Conservation (phyloP, 2,329 filamentous ascomycete species). For the Phialemoniopsis sp. region DNA sequence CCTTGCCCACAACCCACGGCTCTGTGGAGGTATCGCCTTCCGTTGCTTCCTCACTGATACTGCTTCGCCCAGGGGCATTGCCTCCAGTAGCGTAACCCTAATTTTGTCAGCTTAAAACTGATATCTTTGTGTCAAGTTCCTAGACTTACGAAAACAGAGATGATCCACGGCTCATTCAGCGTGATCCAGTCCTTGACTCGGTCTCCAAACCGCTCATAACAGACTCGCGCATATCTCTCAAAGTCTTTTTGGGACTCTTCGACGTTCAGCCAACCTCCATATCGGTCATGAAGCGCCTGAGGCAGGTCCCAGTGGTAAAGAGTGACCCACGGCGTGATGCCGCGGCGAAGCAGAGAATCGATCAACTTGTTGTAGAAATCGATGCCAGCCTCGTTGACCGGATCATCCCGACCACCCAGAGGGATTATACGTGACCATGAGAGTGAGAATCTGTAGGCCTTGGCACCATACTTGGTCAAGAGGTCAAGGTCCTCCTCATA, state of each 20-base stretch:
- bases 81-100: constrained; percentile 16
- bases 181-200: constrained; percentile 54
- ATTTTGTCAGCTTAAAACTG: neutral
- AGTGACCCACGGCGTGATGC: too few relatives aligned
- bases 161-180: constrained; percentile 12
- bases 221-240: constrained; percentile 47
- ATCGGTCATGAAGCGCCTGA: constrained; percentile 49
- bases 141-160: constrained; percentile 15
- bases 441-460: too few relatives aligned
- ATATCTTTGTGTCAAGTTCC: neutral
- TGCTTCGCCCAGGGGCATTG: constrained; percentile 13
- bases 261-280: constrained; percentile 54
- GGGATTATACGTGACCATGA: too few relatives aligned
- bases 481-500: too few relatives aligned
- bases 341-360: too few relatives aligned
- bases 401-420: too few relatives aligned
- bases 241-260: constrained; percentile 55
- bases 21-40: constrained; percentile 12
- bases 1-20: constrained; percentile 17
- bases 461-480: too few relatives aligned
- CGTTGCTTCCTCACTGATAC: constrained; percentile 14
- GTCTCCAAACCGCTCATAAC: constrained; percentile 49
- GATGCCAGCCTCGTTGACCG: too few relatives aligned
- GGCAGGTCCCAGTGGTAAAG: constrained; percentile 28
- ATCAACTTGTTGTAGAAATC: too few relatives aligned